Evolutionary conservation across 2,329 filamentous ascomycete genomes (phyloP), one percentile per base, ranked within the genome.

Genomic region (Tolypocladium pustulatum): DNA sequence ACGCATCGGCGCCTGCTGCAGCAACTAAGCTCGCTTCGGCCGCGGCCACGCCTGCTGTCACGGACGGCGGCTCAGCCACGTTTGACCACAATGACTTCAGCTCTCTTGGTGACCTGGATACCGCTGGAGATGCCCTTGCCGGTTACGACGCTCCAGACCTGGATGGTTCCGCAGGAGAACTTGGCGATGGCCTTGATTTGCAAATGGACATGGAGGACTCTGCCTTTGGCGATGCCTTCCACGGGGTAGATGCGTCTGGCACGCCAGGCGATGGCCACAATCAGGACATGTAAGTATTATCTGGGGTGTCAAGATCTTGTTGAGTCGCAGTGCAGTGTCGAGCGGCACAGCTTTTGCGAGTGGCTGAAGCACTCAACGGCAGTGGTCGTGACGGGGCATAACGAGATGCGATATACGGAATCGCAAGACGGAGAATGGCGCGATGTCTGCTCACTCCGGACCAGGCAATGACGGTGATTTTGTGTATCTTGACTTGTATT

Each of bases 211-310:
- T 91, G 76, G 88, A 90, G 54, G 88, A 91, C 67, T 90, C 87
- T 40, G 90, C 89, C 1, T 94, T 94, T 74, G 90, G 89, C 3
- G 89, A 94, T 65, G 90, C 90, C 0, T 90, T 93, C 72, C 88
- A 91, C 65, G 83, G 81, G 5, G 81, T 85, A 15, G 79, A 77
- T 25, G 65, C 68, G 49, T 69, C 68, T 12, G 71, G 66, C 57
- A 77, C 74, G 34, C 73, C 73, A 2, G 70, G 66, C 22, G 69
- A 72, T 22, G 67, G 65, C n/a, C 66, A 71, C 36, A 65, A 65
- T 30, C 68, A 71, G 22, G 68, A 73, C 57, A 68, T 75, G 67
- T 74, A 69, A 56, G 54, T 43, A 17, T 37, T 25, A 20, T 55
- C 10, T 4, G 30, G 37, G 25, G 25, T 56, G 2, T 51, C 4